Evolutionary conservation across 1,284 basidiomycete species (phyloP).

Genomic region (Tetrapyrgos nigripes): DNA sequence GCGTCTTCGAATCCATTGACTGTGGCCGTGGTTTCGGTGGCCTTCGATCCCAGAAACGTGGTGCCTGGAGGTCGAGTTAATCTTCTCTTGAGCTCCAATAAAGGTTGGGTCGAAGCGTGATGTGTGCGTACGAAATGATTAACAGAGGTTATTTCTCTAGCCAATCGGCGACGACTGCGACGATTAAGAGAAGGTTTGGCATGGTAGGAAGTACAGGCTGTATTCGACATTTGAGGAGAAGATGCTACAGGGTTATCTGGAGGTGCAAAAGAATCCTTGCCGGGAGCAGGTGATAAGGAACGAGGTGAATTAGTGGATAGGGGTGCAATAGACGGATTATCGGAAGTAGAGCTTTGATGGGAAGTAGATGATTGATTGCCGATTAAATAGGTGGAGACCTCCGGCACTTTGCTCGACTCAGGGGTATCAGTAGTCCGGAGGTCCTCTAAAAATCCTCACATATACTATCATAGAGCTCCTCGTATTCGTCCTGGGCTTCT

Average conservation of each 20-base stretch:
- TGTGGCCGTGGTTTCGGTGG: constrained; percentile 19
- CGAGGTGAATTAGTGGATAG: too few relatives aligned
- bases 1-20: constrained; percentile 11
- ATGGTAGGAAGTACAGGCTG: not conserved
- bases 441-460: constrained; percentile 9
- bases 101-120: not conserved
- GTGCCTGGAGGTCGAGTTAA: constrained; percentile 29
- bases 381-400: not conserved
- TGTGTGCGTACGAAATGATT: not conserved
- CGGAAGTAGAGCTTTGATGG: too few relatives aligned
- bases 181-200: not conserved
- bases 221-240: not conserved
- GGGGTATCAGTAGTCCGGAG: constrained; percentile 4
- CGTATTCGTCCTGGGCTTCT: constrained; percentile 21
- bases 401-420: not conserved
- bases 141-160: not conserved
- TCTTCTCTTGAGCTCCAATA: constrained; percentile 12
- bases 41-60: constrained; percentile 22
- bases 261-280: not conserved
- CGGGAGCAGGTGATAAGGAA: too few relatives aligned
- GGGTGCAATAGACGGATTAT: too few relatives aligned
- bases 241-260: not conserved
- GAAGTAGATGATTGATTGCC: too few relatives aligned
- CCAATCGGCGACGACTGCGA: not conserved
- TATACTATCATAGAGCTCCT: constrained; percentile 18